Percentiles rank a stretch among this genome's conserved stretches.
Conservation (phyloP, 2,329 filamentous ascomycete species). For the Fusarium sp. region DNA sequence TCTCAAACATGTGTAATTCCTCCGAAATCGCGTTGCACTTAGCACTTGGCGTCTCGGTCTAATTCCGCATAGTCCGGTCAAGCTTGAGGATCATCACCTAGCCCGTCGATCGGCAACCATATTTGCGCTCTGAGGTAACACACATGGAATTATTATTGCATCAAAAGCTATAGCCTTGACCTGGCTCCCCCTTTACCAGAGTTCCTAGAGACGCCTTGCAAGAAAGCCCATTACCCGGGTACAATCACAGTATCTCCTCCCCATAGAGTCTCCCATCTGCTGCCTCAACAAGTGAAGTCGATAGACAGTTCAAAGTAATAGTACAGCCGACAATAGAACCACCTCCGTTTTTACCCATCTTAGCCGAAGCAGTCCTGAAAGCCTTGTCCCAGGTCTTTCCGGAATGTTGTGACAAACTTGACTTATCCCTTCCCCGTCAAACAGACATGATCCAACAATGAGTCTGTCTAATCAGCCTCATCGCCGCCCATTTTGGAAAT, state of each 20-base stretch:
- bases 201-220: conserved; percentile 14
- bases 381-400: background rate
- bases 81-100: conserved; percentile 6
- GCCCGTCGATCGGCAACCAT: conserved; percentile 3
- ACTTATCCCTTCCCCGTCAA: background rate
- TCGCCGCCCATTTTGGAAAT: conserved; percentile 66
- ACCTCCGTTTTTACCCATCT: conserved; percentile 3
- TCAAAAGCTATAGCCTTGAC: conserved; percentile 1
- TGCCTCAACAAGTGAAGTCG: background rate
- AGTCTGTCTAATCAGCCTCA: conserved; percentile 49
- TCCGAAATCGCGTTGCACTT: conserved; percentile 5
- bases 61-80: conserved; percentile 9
- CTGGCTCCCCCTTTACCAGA: conserved; percentile 8
- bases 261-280: conserved; percentile 9
- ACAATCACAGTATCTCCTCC: conserved; percentile 10
- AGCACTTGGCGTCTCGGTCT: conserved; percentile 13
- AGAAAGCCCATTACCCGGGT: conserved; percentile 15
- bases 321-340: conserved; percentile 10
- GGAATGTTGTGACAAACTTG: background rate
- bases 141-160: conserved; percentile 7
- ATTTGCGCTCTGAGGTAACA: background rate
- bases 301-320: conserved; percentile 1
- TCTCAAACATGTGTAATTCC: conserved; percentile 1
- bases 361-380: background rate
- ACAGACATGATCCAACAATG: background rate